Base-by-base conservation (phyloP, 2,329 filamentous ascomycete species). In the Arthrobotrys pseudoclavata region DNA sequence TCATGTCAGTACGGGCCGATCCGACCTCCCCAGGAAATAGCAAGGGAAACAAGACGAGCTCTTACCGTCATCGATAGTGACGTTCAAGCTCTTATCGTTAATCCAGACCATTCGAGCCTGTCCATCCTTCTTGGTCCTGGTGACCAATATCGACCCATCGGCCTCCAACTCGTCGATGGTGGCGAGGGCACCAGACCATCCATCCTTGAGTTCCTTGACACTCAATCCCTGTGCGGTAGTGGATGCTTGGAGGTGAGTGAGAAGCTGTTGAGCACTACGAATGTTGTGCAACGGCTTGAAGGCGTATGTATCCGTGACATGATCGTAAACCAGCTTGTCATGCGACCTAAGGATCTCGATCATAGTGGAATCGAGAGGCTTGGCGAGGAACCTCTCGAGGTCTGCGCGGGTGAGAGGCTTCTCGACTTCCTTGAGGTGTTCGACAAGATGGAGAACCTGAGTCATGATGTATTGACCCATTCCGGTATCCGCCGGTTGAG, bases 201-300 rank as follows among this genome's bases (percentile, higher is more conserved):
- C 96, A 83, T 99, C 96, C 84, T 97, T 97, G 79, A 99, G 88
- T 81, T 97, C 94, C 83, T 93, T 94, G 79, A 98, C 93, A 42
- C 87, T 88, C 68, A 98, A 89, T 12, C 93, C 93, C 80, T 91
- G 90, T 0, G 93, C 92, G 75, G 94, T 94, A 64, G 89, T 89
- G 84, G 94, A 94, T 67, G 88, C 87, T 84, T 97, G 94, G 34
- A 99, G 88, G 82, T 93, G 91, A 69, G 88, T 89, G 68, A 97
- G 89, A 68, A 99, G 88, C 81, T 94, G 90, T 45, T 91, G 90
- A 75, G 90, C 89, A 82, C 89, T 91, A 81, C 89, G 90, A 77
- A 99, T 95, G 79, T 92, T 90, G 83, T 97, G 93, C 81, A 92
- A 89, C 68, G 96, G 94, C 45, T 90, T 89, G 86, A 97, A 97